Conservation (phyloP, 2,329 filamentous ascomycete genomes). For the Talaromyces sp. region DNA sequence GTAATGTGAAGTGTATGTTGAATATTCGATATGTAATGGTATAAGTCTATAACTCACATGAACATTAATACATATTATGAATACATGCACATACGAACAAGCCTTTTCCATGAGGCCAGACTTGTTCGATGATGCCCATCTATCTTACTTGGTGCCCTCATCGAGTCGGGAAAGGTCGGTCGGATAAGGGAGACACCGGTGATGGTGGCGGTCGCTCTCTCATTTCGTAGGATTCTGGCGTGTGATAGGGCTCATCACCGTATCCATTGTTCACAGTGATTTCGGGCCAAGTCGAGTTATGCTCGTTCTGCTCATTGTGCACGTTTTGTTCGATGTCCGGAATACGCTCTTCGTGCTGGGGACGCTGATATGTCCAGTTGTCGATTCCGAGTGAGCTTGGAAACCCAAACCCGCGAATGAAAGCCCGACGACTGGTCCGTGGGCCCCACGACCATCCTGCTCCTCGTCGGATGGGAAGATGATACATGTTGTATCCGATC, state of each 20-base stretch:
- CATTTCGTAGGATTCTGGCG: neutral
- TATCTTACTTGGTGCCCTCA: neutral
- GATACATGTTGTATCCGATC: slow-evolving; percentile 82
- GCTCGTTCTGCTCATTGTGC: neutral
- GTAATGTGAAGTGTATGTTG: too few relatives aligned
- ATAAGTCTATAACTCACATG: too few relatives aligned
- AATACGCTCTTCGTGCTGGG: neutral
- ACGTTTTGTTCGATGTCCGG: neutral
- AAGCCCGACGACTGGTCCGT: slow-evolving; percentile 71
- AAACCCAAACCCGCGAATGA: slow-evolving; percentile 46
- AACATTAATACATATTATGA: too few relatives aligned
- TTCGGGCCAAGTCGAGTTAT: neutral
- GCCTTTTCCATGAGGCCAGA: too few relatives aligned
- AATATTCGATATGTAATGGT: too few relatives aligned
- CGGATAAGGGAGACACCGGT: neutral
- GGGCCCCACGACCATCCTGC: slow-evolving; percentile 90
- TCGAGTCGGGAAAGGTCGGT: neutral
- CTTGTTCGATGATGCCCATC: neutral
- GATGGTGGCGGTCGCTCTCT: neutral
- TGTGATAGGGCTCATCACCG: neutral
- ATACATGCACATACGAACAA: neutral
- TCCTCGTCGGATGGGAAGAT: slow-evolving; percentile 75
- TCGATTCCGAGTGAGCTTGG: slow-evolving; percentile 35
- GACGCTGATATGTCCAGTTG: slow-evolving; percentile 25
- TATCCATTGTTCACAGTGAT: neutral